Percentiles rank a stretch among this genome's conserved stretches.
phyloP scores from a whole-genome alignment of 1,284 basidiomycete species.

The Ceratobasidium sp. region DNA sequence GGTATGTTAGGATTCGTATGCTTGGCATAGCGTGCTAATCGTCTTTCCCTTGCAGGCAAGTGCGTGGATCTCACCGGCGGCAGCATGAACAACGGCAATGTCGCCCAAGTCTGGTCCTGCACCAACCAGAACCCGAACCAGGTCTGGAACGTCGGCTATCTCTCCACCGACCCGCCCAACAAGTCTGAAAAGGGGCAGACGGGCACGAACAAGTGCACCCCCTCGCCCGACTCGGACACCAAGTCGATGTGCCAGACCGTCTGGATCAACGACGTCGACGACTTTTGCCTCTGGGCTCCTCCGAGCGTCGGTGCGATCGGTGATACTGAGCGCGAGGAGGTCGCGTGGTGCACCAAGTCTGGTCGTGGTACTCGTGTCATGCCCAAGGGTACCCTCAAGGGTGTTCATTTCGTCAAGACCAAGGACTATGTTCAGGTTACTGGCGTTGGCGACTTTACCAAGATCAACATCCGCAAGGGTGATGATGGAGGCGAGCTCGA shows the following conservation, averaged over 20 bases:
- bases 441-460: conserved; percentile 60
- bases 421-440: conserved; percentile 54
- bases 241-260: conserved; percentile 73
- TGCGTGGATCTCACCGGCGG: conserved; percentile 32
- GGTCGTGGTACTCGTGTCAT: conserved; percentile 79
- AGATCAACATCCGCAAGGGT: conserved; percentile 70
- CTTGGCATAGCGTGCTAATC: conserved; percentile 53
- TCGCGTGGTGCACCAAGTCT: conserved; percentile 75
- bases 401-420: conserved; percentile 78
- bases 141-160: conserved; percentile 55
- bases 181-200: conserved; percentile 70
- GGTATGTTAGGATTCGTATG: conserved; percentile 52
- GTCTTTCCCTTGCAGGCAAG: conserved; percentile 9
- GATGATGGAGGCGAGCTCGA: conserved; percentile 75
- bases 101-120: conserved; percentile 53
- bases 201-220: conserved; percentile 74
- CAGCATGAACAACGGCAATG: conserved; percentile 24
- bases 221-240: conserved; percentile 62
- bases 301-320: conserved; percentile 63
- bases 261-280: conserved; percentile 72
- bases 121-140: conserved; percentile 20
- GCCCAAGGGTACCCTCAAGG: conserved; percentile 77
- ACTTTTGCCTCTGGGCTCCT: conserved; percentile 71
- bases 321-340: conserved; percentile 72
- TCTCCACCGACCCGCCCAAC: conserved; percentile 58